Conservation (phyloP, 495 filamentous ascomycete species). For the Schizothecium vesticola region DNA sequence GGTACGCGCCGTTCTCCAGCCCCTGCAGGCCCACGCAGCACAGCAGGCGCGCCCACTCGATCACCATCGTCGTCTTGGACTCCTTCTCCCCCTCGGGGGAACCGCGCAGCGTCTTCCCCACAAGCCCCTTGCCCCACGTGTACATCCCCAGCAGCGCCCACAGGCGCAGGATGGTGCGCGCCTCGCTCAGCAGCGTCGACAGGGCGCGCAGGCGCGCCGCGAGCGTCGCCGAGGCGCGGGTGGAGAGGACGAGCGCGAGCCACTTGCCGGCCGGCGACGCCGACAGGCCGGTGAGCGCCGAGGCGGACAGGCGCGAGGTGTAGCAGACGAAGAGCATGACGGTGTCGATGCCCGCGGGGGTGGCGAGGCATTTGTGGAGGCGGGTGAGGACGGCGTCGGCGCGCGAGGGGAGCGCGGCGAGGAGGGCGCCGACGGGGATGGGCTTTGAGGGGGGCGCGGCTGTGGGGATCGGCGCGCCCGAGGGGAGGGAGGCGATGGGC, state of each 20-base stretch:
- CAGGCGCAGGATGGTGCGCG: constrained; percentile 68
- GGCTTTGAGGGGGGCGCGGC: constrained; percentile 35
- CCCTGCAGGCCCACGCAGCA: constrained; percentile 65
- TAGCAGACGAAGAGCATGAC: constrained; percentile 61
- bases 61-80: constrained; percentile 38
- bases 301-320: constrained; percentile 48
- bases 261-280: constrained; percentile 35
- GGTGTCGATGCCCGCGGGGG: constrained; percentile 56
- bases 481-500: constrained; percentile 34
- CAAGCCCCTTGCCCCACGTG: constrained; percentile 57
- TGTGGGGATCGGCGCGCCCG: constrained; percentile 31
- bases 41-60: constrained; percentile 64
- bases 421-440: constrained; percentile 22
- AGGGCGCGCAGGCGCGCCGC: constrained; percentile 46
- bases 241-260: constrained; percentile 36
- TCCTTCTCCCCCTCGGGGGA: constrained; percentile 6
- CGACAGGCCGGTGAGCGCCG: constrained; percentile 32
- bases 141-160: constrained; percentile 77
- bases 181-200: constrained; percentile 52
- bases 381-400: constrained; percentile 47
- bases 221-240: constrained; percentile 31
- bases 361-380: constrained; percentile 52
- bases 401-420: constrained; percentile 36
- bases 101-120: constrained; percentile 26
- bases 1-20: constrained; percentile 79